These are phyloP conservation scores for Crithidia expoeki DNA, from an alignment of 208 protist species.

Conservation along the genomic window DNA sequence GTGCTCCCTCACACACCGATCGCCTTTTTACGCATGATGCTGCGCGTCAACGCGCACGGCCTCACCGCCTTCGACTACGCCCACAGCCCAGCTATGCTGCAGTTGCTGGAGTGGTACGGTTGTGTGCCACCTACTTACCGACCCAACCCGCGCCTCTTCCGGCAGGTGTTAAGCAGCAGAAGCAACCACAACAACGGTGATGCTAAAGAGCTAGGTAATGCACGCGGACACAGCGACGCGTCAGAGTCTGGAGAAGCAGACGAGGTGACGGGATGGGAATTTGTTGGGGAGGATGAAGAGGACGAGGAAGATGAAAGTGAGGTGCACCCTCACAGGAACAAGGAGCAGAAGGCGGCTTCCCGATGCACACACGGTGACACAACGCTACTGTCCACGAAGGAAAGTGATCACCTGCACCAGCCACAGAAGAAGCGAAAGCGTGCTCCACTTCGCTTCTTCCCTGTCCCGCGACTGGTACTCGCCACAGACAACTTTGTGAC, in stretches of 20 bases:
- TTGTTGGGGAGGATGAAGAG: slow-evolving; percentile 6
- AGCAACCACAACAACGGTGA: not conserved
- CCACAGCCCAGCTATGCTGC: slow-evolving; percentile 67
- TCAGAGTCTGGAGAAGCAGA: not conserved
- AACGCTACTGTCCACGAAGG: too few species aligned
- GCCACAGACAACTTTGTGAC: slow-evolving; percentile 60
- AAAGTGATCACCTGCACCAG: too few species aligned
- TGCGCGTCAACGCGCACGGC: slow-evolving; percentile 71
- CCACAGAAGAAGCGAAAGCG: not conserved
- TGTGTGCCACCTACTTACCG: slow-evolving; percentile 83
- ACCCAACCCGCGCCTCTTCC: slow-evolving; percentile 61
- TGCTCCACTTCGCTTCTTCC: slow-evolving; percentile 37
- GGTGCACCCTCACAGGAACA: not conserved
- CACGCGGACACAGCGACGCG: not conserved
- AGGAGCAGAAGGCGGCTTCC: not conserved
- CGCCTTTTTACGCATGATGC: slow-evolving; percentile 67
- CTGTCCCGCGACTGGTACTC: slow-evolving; percentile 68
- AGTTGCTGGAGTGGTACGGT: slow-evolving; percentile 73
- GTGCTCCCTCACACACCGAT: slow-evolving; percentile 22
- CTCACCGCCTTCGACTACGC: slow-evolving; percentile 87
- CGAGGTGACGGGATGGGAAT: slow-evolving; percentile 1
- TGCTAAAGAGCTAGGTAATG: not conserved
- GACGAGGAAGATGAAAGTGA: not conserved
- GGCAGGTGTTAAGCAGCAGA: slow-evolving; percentile 5
- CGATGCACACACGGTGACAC: not conserved